Evolutionary conservation across 768 basidiomycete species (phyloP).

Genomic region (Boletales sp.): DNA sequence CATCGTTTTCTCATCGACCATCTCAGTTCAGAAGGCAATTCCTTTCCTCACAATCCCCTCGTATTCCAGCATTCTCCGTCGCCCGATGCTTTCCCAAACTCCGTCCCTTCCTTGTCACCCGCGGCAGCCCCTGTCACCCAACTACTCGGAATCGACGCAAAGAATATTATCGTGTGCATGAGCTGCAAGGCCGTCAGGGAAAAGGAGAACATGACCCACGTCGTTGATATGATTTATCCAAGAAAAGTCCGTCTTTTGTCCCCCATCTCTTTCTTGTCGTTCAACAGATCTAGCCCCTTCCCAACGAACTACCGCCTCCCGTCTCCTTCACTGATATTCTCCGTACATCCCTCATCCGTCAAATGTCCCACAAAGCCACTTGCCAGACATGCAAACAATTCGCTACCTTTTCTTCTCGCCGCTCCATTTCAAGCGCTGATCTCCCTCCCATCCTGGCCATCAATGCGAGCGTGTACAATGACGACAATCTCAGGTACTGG

Average conservation of each 20-base stretch:
- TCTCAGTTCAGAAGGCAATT: slow-evolving; percentile 70
- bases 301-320: slow-evolving; percentile 36
- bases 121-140: slow-evolving; percentile 79
- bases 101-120: slow-evolving; percentile 23
- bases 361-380: slow-evolving; percentile 80
- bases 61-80: slow-evolving; percentile 32
- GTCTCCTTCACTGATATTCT: slow-evolving; percentile 67
- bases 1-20: slow-evolving; percentile 92
- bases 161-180: slow-evolving; percentile 70
- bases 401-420: slow-evolving; percentile 64
- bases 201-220: slow-evolving; percentile 78
- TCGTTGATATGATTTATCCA: slow-evolving; percentile 85
- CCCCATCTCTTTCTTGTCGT: not conserved
- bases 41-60: slow-evolving; percentile 58
- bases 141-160: slow-evolving; percentile 75
- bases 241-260: slow-evolving; percentile 53
- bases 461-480: slow-evolving; percentile 78
- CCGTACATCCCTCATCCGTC: slow-evolving; percentile 71
- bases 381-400: slow-evolving; percentile 83
- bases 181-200: slow-evolving; percentile 68
- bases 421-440: slow-evolving; percentile 58
- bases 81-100: not conserved
- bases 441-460: slow-evolving; percentile 84
- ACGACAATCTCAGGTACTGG: slow-evolving; percentile 76
- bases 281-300: slow-evolving; percentile 25